These are phyloP conservation scores for Trametes elegans DNA, from an alignment of 768 basidiomycete genomes.

Conservation along the genomic window DNA sequence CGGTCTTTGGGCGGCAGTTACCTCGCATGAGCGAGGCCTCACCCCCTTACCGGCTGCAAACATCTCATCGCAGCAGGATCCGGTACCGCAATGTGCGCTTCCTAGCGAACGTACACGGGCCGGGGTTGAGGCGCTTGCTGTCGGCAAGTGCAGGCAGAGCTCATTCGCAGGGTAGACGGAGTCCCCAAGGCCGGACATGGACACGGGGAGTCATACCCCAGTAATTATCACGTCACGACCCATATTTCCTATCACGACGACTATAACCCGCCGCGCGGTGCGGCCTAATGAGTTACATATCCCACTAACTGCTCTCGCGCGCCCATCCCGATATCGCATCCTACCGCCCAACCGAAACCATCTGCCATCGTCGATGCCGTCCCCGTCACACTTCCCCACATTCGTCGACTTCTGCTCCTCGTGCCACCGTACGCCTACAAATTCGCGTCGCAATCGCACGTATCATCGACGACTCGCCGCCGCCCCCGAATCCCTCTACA, in stretches of 20 bases:
- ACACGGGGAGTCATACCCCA: slow-evolving; percentile 13
- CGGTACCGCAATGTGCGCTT: slow-evolving; percentile 11
- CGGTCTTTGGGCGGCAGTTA: not conserved
- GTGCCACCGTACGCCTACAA: not conserved
- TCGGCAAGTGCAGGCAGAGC: not conserved
- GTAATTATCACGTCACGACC: slow-evolving; percentile 22
- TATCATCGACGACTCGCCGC: slow-evolving; percentile 1
- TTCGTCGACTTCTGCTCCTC: slow-evolving; percentile 1
- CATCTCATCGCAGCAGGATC: slow-evolving; percentile 7
- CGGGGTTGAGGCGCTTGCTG: slow-evolving; percentile 1
- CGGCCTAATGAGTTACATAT: slow-evolving; percentile 22
- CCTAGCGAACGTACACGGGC: slow-evolving; percentile 10
- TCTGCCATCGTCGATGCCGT: slow-evolving; percentile 8
- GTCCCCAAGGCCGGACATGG: slow-evolving; percentile 1
- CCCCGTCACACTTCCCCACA: not conserved
- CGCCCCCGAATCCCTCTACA: not conserved
- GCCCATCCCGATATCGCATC: slow-evolving; percentile 5
- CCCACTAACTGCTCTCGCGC: slow-evolving; percentile 6
- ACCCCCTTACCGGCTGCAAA: not conserved
- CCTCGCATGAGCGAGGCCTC: slow-evolving; percentile 2
- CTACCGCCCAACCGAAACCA: slow-evolving; percentile 11
- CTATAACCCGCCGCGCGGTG: slow-evolving; percentile 19
- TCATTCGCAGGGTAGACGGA: slow-evolving; percentile 7
- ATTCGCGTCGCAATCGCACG: slow-evolving; percentile 15
- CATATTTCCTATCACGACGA: slow-evolving; percentile 20